Evolutionary conservation across 1,284 basidiomycete genomes (phyloP), one percentile per base, ranked within the genome.

Genomic region (Trichosporon faecale): DNA sequence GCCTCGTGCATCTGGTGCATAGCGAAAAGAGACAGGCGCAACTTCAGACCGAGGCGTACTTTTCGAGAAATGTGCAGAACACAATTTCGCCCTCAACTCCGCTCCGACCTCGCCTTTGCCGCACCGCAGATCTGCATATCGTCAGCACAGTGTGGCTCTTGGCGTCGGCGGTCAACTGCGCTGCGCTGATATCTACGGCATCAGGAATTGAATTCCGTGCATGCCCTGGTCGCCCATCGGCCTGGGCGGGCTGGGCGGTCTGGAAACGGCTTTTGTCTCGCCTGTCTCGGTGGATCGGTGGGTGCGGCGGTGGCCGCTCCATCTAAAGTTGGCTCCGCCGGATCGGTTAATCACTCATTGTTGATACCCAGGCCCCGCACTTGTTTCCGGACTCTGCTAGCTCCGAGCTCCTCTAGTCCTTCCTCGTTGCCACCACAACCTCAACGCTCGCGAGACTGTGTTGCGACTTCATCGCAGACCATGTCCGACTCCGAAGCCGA

Each of bases 401-500:
- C 49, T 52, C 49, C 49, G 49, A n/a, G n/a, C 21, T 9, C 6
- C 49, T 3, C 16, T 18, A 25, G 49, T 21, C 7, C 18, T 52
- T 52, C 49, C 49, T 52, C 35, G 49, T 52, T 11, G 49, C 49
- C 49, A 52, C 49, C 49, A 23, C 49, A 25, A 52, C 7, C 49
- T 14, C 21, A 25, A 52, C 8, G 21, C 12, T 25, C 3, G 49
- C 8, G 35, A 37, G 14, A 14, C 49, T 7, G 5, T 2, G 12
- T 18, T 21, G 21, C 6, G 16, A 21, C 21, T 52, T 52, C 49
- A 4, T 9, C 49, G 25, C 49, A 9, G 21, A 31, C 57, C 57
- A 61, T 61, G 57, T 61, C 57, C 57, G 57, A 61, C 29, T 61
- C 29, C 57, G 52, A 57, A 21, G 52, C 64, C 40, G 49, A 52